Conservation (phyloP, 352 stramenopile genomes). For the Blastocystis sp. region DNA sequence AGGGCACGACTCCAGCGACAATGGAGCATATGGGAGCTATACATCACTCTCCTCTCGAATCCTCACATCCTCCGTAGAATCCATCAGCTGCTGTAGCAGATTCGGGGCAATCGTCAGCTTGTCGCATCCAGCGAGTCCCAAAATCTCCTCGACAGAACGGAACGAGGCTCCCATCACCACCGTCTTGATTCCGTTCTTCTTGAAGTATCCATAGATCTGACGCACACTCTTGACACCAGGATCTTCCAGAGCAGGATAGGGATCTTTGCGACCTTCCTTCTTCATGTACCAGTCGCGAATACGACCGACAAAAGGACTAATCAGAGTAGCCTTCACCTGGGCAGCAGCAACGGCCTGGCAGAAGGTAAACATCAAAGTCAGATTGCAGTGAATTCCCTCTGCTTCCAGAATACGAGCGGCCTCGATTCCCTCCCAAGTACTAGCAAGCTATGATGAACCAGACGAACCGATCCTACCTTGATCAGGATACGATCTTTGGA, state of each 20-base stretch:
- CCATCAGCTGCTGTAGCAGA: slow-evolving; percentile 84
- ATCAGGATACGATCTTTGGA: slow-evolving; percentile 90
- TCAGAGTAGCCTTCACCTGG: slow-evolving; percentile 88
- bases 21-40: slow-evolving; percentile 43
- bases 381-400: slow-evolving; percentile 95
- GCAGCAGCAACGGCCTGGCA: slow-evolving; percentile 87
- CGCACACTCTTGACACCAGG: slow-evolving; percentile 88
- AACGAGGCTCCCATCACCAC: slow-evolving; percentile 91
- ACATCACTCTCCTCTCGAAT: neutral
- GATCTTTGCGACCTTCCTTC: slow-evolving; percentile 77
- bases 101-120: slow-evolving; percentile 91
- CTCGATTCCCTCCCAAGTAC: slow-evolving; percentile 88
- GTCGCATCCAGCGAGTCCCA: slow-evolving; percentile 89
- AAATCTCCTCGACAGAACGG: slow-evolving; percentile 91
- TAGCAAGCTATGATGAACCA: slow-evolving; percentile 70
- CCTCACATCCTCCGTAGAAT: slow-evolving; percentile 68
- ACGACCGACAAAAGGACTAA: slow-evolving; percentile 87
- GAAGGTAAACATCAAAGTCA: slow-evolving; percentile 96
- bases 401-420: slow-evolving; percentile 87
- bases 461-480: slow-evolving; percentile 75
- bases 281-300: slow-evolving; percentile 93
- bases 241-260: slow-evolving; percentile 86
- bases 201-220: slow-evolving; percentile 97
- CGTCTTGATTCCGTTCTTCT: slow-evolving; percentile 89
- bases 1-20: slow-evolving; percentile 65